Conservation (phyloP, 78 protist genomes). For the Diacronema lutheri region DNA sequence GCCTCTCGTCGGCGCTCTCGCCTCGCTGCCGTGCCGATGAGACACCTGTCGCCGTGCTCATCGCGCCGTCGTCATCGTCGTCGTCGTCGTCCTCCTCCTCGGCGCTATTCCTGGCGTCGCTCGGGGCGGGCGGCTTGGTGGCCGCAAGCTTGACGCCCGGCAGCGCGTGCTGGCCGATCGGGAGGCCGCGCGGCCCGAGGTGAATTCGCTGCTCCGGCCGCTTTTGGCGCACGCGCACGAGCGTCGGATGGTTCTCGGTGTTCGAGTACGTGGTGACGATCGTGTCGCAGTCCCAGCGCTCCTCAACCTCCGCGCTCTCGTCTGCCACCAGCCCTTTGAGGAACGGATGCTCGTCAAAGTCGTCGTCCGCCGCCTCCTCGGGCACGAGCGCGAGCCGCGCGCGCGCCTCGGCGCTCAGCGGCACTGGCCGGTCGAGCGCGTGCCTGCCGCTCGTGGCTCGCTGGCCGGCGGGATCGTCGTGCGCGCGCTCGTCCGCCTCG, state of each 20-base stretch:
- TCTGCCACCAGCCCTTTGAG: neutral
- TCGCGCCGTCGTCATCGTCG: neutral
- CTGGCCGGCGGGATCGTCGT: too few relatives aligned
- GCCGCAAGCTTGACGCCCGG: neutral
- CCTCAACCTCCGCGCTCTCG: neutral
- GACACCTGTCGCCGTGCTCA: neutral
- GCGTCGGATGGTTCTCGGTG: conserved; percentile 3
- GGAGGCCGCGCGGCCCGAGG: neutral
- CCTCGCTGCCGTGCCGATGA: neutral
- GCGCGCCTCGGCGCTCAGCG: neutral
- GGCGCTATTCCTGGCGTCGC: neutral
- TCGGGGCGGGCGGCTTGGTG: neutral
- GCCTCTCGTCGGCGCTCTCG: conserved; percentile 22
- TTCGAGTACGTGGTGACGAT: neutral
- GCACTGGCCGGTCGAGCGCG: neutral
- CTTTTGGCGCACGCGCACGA: neutral
- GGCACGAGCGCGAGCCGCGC: neutral
- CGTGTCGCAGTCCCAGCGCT: neutral
- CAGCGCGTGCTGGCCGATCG: neutral
- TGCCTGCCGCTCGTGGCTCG: too few relatives aligned
- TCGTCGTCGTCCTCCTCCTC: neutral
- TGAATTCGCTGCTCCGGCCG: neutral
- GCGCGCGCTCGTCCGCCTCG: too few relatives aligned
- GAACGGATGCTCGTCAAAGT: neutral
- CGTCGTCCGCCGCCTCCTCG: neutral